Conservation (phyloP, 208 protist species). For the Trypanosoma congolense region DNA sequence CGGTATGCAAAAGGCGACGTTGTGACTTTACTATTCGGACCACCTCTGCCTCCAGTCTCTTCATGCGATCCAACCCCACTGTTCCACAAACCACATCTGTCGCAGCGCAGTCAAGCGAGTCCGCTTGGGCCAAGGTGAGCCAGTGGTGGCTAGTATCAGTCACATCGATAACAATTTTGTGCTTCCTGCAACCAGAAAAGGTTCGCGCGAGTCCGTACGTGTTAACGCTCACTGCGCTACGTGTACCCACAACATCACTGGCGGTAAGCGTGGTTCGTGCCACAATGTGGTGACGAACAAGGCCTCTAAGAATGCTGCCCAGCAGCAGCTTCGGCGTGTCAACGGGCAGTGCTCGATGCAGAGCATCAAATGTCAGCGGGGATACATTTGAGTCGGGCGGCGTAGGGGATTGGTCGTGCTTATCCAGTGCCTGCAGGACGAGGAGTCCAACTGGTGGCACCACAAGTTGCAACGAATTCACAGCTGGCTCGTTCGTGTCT, state of each 20-base stretch:
- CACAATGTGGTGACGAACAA: slow-evolving; percentile 51
- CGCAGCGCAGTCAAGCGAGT: slow-evolving; percentile 3
- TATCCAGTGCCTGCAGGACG: slow-evolving; percentile 50
- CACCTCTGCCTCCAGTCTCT: slow-evolving; percentile 49
- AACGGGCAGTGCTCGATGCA: slow-evolving; percentile 41
- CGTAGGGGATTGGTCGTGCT: slow-evolving; percentile 4
- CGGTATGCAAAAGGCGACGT: slow-evolving; percentile 28
- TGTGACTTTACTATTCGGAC: slow-evolving; percentile 52
- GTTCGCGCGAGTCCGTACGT: slow-evolving; percentile 33
- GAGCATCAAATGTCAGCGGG: slow-evolving; percentile 35
- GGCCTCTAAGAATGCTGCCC: slow-evolving; percentile 36
- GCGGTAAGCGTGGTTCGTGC: slow-evolving; percentile 24
- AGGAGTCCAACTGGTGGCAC: slow-evolving; percentile 49
- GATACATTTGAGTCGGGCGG: slow-evolving; percentile 1
- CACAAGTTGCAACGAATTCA: slow-evolving; percentile 21
- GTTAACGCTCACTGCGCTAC: slow-evolving; percentile 18
- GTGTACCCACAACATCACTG: not conserved
- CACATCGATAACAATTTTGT: slow-evolving; percentile 44
- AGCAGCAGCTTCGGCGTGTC: slow-evolving; percentile 41
- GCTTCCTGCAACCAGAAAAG: slow-evolving; percentile 23
- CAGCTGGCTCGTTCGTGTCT: not conserved
- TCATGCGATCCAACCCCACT: slow-evolving; percentile 23
- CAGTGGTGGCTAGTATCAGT: slow-evolving; percentile 34
- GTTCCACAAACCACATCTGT: slow-evolving; percentile 9
- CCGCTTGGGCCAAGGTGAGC: slow-evolving; percentile 17